phyloP scores from a whole-genome alignment of 1,284 basidiomycete genomes.

The Porodaedalea pini region DNA sequence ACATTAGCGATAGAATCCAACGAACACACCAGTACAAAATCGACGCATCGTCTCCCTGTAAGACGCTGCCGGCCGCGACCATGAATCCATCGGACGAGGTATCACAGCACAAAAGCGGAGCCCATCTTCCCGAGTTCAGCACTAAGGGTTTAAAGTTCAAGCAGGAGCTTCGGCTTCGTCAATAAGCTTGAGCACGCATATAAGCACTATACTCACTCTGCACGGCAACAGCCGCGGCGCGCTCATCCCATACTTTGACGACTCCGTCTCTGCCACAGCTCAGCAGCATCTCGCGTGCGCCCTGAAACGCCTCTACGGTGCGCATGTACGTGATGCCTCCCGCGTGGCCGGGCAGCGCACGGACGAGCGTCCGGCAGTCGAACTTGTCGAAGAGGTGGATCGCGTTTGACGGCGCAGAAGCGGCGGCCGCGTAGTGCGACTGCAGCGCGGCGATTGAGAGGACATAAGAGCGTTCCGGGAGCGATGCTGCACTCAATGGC shows the following conservation, averaged over 20 bases:
- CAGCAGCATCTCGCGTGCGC: slow-evolving; percentile 39
- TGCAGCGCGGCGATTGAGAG: slow-evolving; percentile 48
- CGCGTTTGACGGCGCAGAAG: slow-evolving; percentile 50
- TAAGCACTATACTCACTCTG: slow-evolving; percentile 49
- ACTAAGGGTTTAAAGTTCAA: slow-evolving; percentile 36
- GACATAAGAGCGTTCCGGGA: slow-evolving; percentile 51
- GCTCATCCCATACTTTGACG: slow-evolving; percentile 69
- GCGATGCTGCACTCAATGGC: slow-evolving; percentile 27
- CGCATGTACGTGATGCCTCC: slow-evolving; percentile 49
- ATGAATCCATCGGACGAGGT: slow-evolving; percentile 60
- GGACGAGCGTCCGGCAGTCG: slow-evolving; percentile 39
- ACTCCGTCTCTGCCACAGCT: slow-evolving; percentile 63
- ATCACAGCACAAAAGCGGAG: slow-evolving; percentile 61
- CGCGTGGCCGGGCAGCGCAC: slow-evolving; percentile 52
- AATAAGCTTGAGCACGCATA: slow-evolving; percentile 26
- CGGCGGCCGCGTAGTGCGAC: slow-evolving; percentile 52
- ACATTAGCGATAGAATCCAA: neutral
- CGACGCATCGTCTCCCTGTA: slow-evolving; percentile 65
- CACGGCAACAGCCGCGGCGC: slow-evolving; percentile 48
- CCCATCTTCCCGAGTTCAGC: slow-evolving; percentile 42
- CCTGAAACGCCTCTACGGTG: slow-evolving; percentile 35
- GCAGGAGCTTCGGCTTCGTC: slow-evolving; percentile 42
- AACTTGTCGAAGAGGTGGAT: slow-evolving; percentile 63
- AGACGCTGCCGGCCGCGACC: slow-evolving; percentile 67
- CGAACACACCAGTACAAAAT: slow-evolving; percentile 65